Conservation (phyloP, 2,329 filamentous ascomycete species). For the Neurospora sp. region DNA sequence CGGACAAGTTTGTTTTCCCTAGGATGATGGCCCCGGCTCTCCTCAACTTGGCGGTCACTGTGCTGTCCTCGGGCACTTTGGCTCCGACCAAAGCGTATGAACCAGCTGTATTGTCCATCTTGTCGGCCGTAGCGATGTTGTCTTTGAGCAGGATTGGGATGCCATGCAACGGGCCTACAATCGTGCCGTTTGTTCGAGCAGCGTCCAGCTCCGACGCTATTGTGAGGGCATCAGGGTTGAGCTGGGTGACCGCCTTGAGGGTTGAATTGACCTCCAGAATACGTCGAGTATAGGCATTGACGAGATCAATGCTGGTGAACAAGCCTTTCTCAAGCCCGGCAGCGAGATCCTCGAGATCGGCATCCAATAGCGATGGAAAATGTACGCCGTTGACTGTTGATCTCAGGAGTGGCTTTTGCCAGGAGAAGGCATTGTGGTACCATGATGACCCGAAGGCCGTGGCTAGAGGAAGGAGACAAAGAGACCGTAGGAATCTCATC, state of each 20-base stretch:
- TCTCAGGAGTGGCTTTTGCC: neutral
- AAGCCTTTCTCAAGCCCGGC: slow-evolving; percentile 21
- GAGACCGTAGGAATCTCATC: neutral
- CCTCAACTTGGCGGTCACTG: slow-evolving; percentile 48
- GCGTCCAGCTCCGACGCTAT: slow-evolving; percentile 28
- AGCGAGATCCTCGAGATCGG: slow-evolving; percentile 24
- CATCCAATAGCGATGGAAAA: slow-evolving; percentile 25
- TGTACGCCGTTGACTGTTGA: neutral
- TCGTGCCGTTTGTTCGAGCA: slow-evolving; percentile 14
- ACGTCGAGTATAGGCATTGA: slow-evolving; percentile 20
- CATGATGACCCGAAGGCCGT: neutral
- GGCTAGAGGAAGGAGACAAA: neutral
- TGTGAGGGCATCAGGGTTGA: slow-evolving; percentile 28
- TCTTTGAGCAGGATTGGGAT: slow-evolving; percentile 58
- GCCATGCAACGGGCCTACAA: slow-evolving; percentile 44
- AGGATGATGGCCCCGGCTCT: slow-evolving; percentile 53
- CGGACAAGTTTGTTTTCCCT: slow-evolving; percentile 54
- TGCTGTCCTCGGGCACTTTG: slow-evolving; percentile 45
- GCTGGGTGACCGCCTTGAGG: slow-evolving; percentile 24
- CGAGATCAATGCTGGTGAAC: slow-evolving; percentile 28
- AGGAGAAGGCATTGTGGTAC: neutral
- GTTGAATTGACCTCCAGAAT: slow-evolving; percentile 25
- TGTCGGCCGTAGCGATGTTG: slow-evolving; percentile 53
- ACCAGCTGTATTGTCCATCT: slow-evolving; percentile 53
- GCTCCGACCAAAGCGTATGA: slow-evolving; percentile 53